These are phyloP conservation scores for Blechomonas ayalai DNA, from an alignment of 208 protist species.

Conservation along the genomic window DNA sequence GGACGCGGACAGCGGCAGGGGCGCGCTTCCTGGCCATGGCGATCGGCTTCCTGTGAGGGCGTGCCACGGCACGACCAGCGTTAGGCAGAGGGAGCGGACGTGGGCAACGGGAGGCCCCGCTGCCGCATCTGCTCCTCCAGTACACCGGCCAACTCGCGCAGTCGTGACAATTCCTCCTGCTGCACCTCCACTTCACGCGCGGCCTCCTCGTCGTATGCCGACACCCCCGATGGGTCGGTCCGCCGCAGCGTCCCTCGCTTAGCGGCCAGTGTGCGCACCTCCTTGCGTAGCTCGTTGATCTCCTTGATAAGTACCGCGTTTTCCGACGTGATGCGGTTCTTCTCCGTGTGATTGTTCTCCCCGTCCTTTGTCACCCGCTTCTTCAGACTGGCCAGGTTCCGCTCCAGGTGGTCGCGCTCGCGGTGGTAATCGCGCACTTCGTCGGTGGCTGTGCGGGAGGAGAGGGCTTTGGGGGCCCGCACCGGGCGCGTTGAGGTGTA, in stretches of 20 bases:
- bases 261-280: conserved; percentile 82
- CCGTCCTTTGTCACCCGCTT: conserved; percentile 92
- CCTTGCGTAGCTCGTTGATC: conserved; percentile 95
- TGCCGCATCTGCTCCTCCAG: conserved; percentile 64
- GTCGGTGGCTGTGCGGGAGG: conserved; percentile 75
- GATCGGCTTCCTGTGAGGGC: no score
- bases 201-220: conserved; percentile 62
- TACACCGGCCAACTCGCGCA: conserved; percentile 51
- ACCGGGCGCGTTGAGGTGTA: conserved; percentile 53
- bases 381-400: conserved; percentile 90
- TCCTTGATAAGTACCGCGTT: conserved; percentile 94
- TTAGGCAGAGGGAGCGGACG: no score
- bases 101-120: conserved; percentile 54
- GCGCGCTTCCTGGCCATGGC: no score
- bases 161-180: conserved; percentile 66
- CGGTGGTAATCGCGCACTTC: conserved; percentile 93
- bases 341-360: conserved; percentile 88
- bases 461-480: conserved; percentile 31
- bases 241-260: conserved; percentile 48
- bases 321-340: conserved; percentile 91
- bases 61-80: no score
- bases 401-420: conserved; percentile 93
- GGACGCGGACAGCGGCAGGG: no score
- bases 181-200: conserved; percentile 84
- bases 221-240: conserved; percentile 35